A percentile compares a stretch with the other conserved stretches of the same genome.
Conservation (phyloP, 768 basidiomycete species). For the Leccinum ochraceum region DNA sequence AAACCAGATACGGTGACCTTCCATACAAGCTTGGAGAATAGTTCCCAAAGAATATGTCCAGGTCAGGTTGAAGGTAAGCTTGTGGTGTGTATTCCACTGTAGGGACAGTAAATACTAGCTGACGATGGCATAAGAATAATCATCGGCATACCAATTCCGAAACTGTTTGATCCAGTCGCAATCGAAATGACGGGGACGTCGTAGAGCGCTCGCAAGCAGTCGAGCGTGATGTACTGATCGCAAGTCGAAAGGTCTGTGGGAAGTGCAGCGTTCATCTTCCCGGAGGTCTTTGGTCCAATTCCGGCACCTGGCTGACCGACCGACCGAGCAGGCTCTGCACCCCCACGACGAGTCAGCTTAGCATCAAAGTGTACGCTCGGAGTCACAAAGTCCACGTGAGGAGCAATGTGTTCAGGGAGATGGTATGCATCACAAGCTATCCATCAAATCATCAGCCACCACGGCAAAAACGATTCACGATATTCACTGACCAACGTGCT, state of each 20-base stretch:
- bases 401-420: constrained; percentile 32
- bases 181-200: constrained; percentile 16
- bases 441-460: background rate
- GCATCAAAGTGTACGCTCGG: constrained; percentile 37
- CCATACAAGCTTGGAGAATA: constrained; percentile 27
- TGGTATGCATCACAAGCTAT: constrained; percentile 37
- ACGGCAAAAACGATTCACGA: background rate
- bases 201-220: constrained; percentile 33
- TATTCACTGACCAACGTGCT: constrained; percentile 28
- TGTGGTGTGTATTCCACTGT: constrained; percentile 36
- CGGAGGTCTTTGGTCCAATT: constrained; percentile 25
- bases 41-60: constrained; percentile 32
- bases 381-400: constrained; percentile 37
- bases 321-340: background rate
- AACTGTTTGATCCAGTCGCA: constrained; percentile 25
- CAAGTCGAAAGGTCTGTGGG: constrained; percentile 23
- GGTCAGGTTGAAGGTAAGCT: constrained; percentile 30
- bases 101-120: background rate
- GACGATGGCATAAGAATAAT: background rate
- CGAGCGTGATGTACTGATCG: constrained; percentile 32
- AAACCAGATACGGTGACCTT: constrained; percentile 26
- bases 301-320: constrained; percentile 20
- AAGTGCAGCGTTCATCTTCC: constrained; percentile 6
- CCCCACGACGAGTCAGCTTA: constrained; percentile 19
- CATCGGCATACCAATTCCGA: constrained; percentile 28